Base-by-base conservation (phyloP, 1,284 basidiomycete species). In the Trichosporon faecale region DNA sequence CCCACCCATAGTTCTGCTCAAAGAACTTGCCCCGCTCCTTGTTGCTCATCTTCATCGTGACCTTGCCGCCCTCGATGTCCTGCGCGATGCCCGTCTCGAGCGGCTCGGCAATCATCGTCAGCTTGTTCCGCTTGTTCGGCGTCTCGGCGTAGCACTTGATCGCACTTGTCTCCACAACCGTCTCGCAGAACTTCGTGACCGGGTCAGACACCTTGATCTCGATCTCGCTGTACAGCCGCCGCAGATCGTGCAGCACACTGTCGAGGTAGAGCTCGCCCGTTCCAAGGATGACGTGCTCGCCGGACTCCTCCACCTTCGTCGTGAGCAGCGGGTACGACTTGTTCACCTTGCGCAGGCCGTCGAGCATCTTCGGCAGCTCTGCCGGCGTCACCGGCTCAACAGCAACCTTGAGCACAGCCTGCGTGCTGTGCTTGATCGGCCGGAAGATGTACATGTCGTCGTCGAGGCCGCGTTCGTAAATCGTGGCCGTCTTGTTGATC, bases 161-260 rank as follows among this genome's bases (percentile, higher is more conserved):
- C 7, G 95, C 95, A 75, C 93, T 95, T 33, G 97, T 99, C 86
- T 99, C 97, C 72, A 99, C 87, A 21, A 99, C 97, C 12, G 97
- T 99, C 86, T 99, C 97, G 80, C 94, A 93, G 85, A 99, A 99
- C 80, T 95, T 94, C 29, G 95, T 97, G 33, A 98, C 95, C 0
- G 97, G 97, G 85, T 99, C 97, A 35, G 95, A 98, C 16, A 99
- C 95, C 85, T 99, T 98, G 87, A 99, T 98, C 87, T 99, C 97
- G 76, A 99, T 98, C 86, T 99, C 97, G 61, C 93, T 90, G 85
- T 97, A 99, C 73, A 99, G 82, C 73, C 89, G 89, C 71, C 97
- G 88, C 73, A 99, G 85, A 84, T 99, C 97, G 80, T 99, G 95
- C 90, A 99, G 89, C 60, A 98, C 92, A 75, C 91, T 97, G 82